phyloP scores from a whole-genome alignment of 805 yeast species.

The Tetrapisispora iriomotensis region DNA sequence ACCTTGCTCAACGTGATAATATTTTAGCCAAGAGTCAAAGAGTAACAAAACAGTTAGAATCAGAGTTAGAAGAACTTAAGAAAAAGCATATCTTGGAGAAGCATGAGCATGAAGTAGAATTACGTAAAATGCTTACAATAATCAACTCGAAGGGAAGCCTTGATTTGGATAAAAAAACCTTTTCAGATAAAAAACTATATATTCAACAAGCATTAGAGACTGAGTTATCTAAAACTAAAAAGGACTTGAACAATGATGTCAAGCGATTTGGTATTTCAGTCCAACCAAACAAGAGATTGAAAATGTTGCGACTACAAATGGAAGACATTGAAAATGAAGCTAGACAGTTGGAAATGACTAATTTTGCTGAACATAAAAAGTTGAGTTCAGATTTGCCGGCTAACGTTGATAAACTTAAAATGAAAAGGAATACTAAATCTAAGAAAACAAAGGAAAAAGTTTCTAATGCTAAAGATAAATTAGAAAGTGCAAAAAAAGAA shows the following conservation, averaged over 20 bases:
- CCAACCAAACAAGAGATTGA: slow-evolving; percentile 69
- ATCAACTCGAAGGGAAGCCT: slow-evolving; percentile 38
- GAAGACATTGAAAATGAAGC: slow-evolving; percentile 79
- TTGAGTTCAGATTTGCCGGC: slow-evolving; percentile 10
- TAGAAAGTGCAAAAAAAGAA: slow-evolving; percentile 42
- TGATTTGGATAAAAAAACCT: slow-evolving; percentile 8
- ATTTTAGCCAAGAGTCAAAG: slow-evolving; percentile 56
- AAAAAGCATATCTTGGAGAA: slow-evolving; percentile 50
- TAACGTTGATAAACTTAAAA: slow-evolving; percentile 2
- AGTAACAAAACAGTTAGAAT: slow-evolving; percentile 48
- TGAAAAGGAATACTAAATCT: slow-evolving; percentile 3
- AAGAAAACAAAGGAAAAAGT: slow-evolving; percentile 14
- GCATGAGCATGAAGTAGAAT: slow-evolving; percentile 66
- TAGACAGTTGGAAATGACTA: slow-evolving; percentile 74
- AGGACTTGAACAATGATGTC: slow-evolving; percentile 32
- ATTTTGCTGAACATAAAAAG: slow-evolving; percentile 47
- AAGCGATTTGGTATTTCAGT: slow-evolving; percentile 33
- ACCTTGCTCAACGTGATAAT: slow-evolving; percentile 59
- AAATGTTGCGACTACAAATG: slow-evolving; percentile 74
- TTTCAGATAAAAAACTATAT: slow-evolving; percentile 14
- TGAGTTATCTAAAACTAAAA: slow-evolving; percentile 31
- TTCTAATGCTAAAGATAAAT: slow-evolving; percentile 25
- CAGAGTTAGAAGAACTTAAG: slow-evolving; percentile 61
- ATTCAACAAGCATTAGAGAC: slow-evolving; percentile 26
- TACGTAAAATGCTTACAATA: slow-evolving; percentile 61